Evolutionary conservation across 2,329 filamentous ascomycete species (phyloP).

Genomic region (Shiraia bambusicola): DNA sequence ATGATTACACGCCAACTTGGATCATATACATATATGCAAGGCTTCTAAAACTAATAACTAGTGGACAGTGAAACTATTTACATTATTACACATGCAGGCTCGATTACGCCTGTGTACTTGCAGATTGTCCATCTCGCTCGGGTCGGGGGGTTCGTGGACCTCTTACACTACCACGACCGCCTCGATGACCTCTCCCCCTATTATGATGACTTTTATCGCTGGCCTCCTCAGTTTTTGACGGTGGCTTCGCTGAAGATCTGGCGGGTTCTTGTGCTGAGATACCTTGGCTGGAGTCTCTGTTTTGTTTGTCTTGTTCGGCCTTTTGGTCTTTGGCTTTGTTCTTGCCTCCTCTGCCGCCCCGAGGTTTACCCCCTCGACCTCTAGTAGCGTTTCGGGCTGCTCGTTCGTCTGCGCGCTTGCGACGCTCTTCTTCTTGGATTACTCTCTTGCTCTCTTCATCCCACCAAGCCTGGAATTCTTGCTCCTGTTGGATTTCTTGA

Average conservation of each 20-base stretch:
- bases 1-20: no score
- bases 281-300: constrained; percentile 10
- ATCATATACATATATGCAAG: no score
- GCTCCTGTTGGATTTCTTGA: constrained; percentile 94
- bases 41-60: no score
- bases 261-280: constrained; percentile 1
- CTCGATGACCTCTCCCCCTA: constrained; percentile 21
- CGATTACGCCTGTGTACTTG: no score
- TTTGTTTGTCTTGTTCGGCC: constrained; percentile 19
- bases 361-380: constrained; percentile 30
- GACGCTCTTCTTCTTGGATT: constrained; percentile 59
- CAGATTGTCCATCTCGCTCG: constrained; percentile 8
- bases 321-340: constrained; percentile 28
- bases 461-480: constrained; percentile 97
- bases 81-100: no score
- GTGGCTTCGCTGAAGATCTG: constrained; percentile 3
- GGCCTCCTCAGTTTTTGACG: constrained; percentile 7
- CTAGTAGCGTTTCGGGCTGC: constrained; percentile 18
- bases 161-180: constrained; percentile 25
- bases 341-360: constrained; percentile 28
- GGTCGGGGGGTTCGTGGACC: constrained; percentile 22
- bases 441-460: constrained; percentile 77
- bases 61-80: no score
- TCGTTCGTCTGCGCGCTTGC: constrained; percentile 40
- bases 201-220: constrained; percentile 17